These are phyloP conservation scores for Fusarium piperis DNA, from an alignment of 2,329 filamentous ascomycete species.

Conservation along the genomic window DNA sequence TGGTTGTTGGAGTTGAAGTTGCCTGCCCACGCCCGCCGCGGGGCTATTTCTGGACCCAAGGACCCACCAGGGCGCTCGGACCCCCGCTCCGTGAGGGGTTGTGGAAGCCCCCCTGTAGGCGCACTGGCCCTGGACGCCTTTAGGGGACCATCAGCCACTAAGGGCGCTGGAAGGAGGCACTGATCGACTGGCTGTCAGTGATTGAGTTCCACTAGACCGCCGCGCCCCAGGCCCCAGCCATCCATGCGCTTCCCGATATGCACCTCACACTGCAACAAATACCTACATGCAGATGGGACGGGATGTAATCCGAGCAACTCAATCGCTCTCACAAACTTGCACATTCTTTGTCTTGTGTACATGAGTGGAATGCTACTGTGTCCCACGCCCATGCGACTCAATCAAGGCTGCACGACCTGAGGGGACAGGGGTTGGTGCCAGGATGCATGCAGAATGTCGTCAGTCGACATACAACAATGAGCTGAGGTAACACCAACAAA, in stretches of 20 bases:
- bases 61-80: slow-evolving; percentile 29
- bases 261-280: slow-evolving; percentile 27
- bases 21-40: slow-evolving; percentile 1
- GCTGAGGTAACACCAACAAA: slow-evolving; percentile 20
- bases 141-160: slow-evolving; percentile 16
- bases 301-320: slow-evolving; percentile 20
- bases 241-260: slow-evolving; percentile 20
- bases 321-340: slow-evolving; percentile 1
- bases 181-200: slow-evolving; percentile 15
- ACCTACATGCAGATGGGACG: slow-evolving; percentile 28
- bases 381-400: slow-evolving; percentile 1
- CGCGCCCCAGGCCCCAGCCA: background rate
- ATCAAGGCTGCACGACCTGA: background rate
- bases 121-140: slow-evolving; percentile 2
- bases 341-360: background rate
- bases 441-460: slow-evolving; percentile 20
- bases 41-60: slow-evolving; percentile 33
- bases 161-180: slow-evolving; percentile 12
- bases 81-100: slow-evolving; percentile 7
- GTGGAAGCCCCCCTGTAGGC: slow-evolving; percentile 8
- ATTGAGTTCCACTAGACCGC: slow-evolving; percentile 27
- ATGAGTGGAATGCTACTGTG: background rate
- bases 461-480: slow-evolving; percentile 15
- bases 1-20: slow-evolving; percentile 23
- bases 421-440: slow-evolving; percentile 14